These are phyloP conservation scores for Malassezia arunalokei DNA, from an alignment of 1,284 basidiomycete species.

Conservation along the genomic window DNA sequence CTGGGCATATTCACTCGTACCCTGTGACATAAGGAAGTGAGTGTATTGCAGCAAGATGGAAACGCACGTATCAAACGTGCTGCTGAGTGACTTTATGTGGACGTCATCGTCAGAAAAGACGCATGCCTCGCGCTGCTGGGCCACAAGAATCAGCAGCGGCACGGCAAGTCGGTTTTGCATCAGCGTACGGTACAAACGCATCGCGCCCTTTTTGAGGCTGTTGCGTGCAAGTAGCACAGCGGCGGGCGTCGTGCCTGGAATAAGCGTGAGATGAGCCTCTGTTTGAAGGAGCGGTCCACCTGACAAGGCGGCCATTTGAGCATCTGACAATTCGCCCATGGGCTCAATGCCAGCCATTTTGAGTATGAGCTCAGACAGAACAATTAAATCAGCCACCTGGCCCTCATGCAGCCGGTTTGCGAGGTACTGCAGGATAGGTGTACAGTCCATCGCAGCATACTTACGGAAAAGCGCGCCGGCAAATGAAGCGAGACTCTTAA, in stretches of 20 bases:
- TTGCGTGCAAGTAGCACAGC: slow-evolving; percentile 50
- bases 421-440: slow-evolving; percentile 75
- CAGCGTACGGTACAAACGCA: slow-evolving; percentile 26
- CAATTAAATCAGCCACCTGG: slow-evolving; percentile 75
- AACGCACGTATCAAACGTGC: slow-evolving; percentile 39
- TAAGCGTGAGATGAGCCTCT: slow-evolving; percentile 57
- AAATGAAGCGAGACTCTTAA: slow-evolving; percentile 75
- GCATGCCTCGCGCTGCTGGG: slow-evolving; percentile 41
- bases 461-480: slow-evolving; percentile 80
- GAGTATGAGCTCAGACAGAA: slow-evolving; percentile 79
- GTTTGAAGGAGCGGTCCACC: slow-evolving; percentile 75
- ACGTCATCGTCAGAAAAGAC: slow-evolving; percentile 37
- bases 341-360: slow-evolving; percentile 85
- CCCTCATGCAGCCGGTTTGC: slow-evolving; percentile 62
- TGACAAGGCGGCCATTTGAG: slow-evolving; percentile 75
- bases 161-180: slow-evolving; percentile 26
- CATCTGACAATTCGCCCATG: slow-evolving; percentile 58
- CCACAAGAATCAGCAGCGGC: slow-evolving; percentile 37
- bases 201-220: slow-evolving; percentile 25
- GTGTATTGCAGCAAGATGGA: slow-evolving; percentile 42
- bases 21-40: slow-evolving; percentile 36
- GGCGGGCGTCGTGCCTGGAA: slow-evolving; percentile 3
- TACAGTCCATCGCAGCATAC: slow-evolving; percentile 62
- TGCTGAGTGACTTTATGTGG: slow-evolving; percentile 40
- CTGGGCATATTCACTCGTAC: slow-evolving; percentile 26